Evolutionary conservation across 2,329 filamentous ascomycete species (phyloP).

Genomic region (Didymosphaeria variabile): DNA sequence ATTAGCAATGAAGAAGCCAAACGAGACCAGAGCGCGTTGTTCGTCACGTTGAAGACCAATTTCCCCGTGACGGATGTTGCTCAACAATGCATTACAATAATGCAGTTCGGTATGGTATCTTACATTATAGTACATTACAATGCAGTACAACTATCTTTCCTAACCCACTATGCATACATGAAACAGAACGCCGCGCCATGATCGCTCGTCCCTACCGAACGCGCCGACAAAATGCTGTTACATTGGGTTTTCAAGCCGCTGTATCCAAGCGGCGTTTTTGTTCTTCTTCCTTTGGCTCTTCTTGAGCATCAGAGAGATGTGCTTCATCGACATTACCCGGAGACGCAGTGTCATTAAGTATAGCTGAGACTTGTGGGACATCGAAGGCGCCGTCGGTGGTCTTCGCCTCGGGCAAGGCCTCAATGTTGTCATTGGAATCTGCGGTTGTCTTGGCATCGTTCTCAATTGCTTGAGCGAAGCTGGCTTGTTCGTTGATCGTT

Average conservation of each 20-base stretch:
- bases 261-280: neutral
- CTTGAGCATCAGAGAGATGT: neutral
- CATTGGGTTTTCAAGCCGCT: neutral
- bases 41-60: no score
- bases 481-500: neutral
- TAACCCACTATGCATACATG: neutral
- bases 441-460: neutral
- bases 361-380: constrained; percentile 12
- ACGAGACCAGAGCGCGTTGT: no score
- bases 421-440: neutral
- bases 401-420: neutral
- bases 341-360: constrained; percentile 1
- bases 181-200: constrained; percentile 8
- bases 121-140: constrained; percentile 13
- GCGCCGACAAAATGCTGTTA: neutral
- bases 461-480: neutral
- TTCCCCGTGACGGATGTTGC: no score
- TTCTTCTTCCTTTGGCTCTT: neutral
- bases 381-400: constrained; percentile 2
- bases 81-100: neutral
- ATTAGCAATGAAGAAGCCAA: no score
- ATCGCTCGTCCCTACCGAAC: neutral
- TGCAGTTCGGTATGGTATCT: constrained; percentile 9
- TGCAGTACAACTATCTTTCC: constrained; percentile 6
- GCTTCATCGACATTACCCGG: neutral